phyloP scores from a whole-genome alignment of 1,284 basidiomycete genomes.

The Fomitopsis pinicola region DNA sequence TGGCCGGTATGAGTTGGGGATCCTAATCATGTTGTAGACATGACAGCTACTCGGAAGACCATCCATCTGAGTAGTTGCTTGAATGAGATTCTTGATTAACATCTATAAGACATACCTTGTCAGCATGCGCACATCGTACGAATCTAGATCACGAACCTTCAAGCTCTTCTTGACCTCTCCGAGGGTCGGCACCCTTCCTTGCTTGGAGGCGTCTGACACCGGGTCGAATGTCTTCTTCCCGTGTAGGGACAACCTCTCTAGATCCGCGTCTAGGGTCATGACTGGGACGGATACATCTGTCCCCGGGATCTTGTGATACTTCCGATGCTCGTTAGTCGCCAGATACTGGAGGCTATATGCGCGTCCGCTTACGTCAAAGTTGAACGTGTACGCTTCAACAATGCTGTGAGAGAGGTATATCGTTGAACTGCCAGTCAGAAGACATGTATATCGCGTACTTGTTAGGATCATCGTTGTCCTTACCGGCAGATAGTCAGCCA shows the following conservation, averaged over 20 bases:
- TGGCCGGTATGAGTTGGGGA: not conserved
- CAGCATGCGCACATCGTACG: not conserved
- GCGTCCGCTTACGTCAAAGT: conserved; percentile 52
- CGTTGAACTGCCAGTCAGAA: not conserved
- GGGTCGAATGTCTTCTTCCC: conserved; percentile 40
- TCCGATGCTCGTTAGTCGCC: not conserved
- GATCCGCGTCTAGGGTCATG: conserved; percentile 60
- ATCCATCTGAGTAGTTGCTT: conserved; percentile 74
- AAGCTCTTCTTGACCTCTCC: conserved; percentile 71
- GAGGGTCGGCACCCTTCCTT: conserved; percentile 59
- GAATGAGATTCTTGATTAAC: conserved; percentile 69
- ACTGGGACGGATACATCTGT: conserved; percentile 53
- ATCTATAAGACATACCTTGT: conserved; percentile 33
- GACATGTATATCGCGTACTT: conserved; percentile 47
- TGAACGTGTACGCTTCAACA: conserved; percentile 79
- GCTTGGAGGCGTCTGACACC: conserved; percentile 47
- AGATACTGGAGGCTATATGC: not conserved
- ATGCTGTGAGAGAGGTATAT: conserved; percentile 41
- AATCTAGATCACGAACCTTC: conserved; percentile 41
- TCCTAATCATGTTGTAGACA: not conserved
- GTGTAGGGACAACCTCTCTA: conserved; percentile 46
- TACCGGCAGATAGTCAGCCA: not conserved
- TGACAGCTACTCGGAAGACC: conserved; percentile 57
- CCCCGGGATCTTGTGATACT: conserved; percentile 63
- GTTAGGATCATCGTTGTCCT: conserved; percentile 77